Base-by-base conservation (phyloP, 441 rosid species). In the Gossypium schwendimanii region DNA sequence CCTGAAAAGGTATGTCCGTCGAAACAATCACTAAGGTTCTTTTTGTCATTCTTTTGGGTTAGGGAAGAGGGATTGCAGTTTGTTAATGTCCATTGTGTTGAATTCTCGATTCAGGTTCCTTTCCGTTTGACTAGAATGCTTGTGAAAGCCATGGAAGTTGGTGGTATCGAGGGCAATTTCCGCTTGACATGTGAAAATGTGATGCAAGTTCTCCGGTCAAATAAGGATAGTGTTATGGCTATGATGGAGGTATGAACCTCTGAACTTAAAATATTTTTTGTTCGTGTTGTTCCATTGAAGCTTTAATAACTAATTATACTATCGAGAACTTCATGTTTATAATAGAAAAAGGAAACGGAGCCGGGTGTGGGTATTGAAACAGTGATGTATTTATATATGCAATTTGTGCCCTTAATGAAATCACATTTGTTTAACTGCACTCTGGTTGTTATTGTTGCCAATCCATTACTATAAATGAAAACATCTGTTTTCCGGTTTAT, bases 91-190 rank as follows among this genome's bases (percentile, higher is more conserved):
- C 50, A 24, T 58, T 71, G 63, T 39, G 10, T 74, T 50, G 9
- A 20, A 69, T 73, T 57, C 55, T 62, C 77, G 33, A 57, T 82
- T 58, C 70, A 96, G 99, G 98, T 96, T 57, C 99, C 99, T 20
- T 96, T 96, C 83, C 97, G 99, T 49, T 84, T 93, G 91, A 96
- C 99, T 49, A 92, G 99, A 87, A 96, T 96, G 99, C 98, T 96
- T 76, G 98, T 93, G 76, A 96, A 93, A 85, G 99, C 99, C 65
- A 96, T 96, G 99, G 99, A 93, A 85, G 98, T 96, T 58, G 90
- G 99, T 81, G 98, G 99, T 73, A 87, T 94, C 39, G 99, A 96
- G 82, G 99, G 99, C 64, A 96, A 91, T 70, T 96, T 96, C 77
- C 93, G 95, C n/a, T 87, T 91, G 63, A 96, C 99, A 1, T 94